Base-by-base conservation (phyloP, 1,284 basidiomycete species). In the Fomitopsis pinicola region DNA sequence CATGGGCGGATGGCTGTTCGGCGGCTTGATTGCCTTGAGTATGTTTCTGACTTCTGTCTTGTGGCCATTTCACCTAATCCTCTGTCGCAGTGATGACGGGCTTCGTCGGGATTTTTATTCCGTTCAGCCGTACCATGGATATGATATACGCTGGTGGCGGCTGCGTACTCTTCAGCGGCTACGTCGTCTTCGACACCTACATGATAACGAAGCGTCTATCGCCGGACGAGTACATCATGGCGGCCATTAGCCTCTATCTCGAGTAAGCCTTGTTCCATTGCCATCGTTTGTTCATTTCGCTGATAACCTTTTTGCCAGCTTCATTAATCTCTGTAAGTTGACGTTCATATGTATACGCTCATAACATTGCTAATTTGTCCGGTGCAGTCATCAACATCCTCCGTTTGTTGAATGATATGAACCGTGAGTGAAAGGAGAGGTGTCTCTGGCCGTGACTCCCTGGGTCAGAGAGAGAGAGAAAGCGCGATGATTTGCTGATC, bases 181-280 rank as follows among this genome's bases (percentile, higher is more conserved):
- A 93, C 69, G 80, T 93, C 66, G 85, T 92, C 66, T 95, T 89
- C 71, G 94, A 96, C 72, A 97, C 94, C 1, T 92, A 89, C 73
- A 73, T 87, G 63, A 93, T 97, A 75, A 92, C 89, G 74, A 85
- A 84, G 64, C 83, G 86, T 59, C 77, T 95, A 40, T 91, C 89
- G 14, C 91, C 92, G 0, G 94, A 95, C 66, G 94, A 96, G 72
- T 95, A 85, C 76, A 94, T 95, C 64, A 79, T 94, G 77, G 94
- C 88, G 55, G 82, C 90, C 52, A 88, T 97, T 72, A 90, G 86
- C 66, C 85, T 97, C 42, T 97, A 95, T 75, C 88, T 95, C 61
- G 92, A 95, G 88, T 90, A 72, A 66, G 84, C 82, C 15, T 50
- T 52, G 44, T 46, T 42, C 55, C 26, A 60, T 59, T 36, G 44